phyloP scores from a whole-genome alignment of 176 grass and related monocot genomes.

The Oropetium thomaeum region DNA sequence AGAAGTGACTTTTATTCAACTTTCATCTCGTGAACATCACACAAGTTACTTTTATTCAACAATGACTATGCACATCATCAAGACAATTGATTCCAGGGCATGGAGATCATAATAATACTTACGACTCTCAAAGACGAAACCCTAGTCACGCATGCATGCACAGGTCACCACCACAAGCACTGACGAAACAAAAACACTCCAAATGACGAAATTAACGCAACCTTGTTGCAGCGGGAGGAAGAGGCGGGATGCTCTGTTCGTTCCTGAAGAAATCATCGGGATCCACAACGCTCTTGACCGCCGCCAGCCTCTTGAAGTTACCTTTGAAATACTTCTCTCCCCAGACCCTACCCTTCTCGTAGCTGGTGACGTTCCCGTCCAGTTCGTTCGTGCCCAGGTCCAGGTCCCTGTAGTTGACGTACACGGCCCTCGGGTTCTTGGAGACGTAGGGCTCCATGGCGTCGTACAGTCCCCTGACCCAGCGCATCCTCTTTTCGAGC shows the following conservation, averaged over 20 bases:
- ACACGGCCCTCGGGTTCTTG: conserved; percentile 51
- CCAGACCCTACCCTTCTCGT: conserved; percentile 37
- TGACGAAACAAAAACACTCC: too few species aligned
- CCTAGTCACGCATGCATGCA: too few species aligned
- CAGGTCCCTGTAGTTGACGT: conserved; percentile 61
- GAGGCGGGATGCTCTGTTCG: conserved; percentile 62
- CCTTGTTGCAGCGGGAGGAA: neutral
- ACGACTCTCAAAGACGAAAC: too few species aligned
- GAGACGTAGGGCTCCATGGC: conserved; percentile 37
- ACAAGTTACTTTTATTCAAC: too few species aligned
- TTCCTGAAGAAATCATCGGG: conserved; percentile 57
- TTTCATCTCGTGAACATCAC: too few species aligned
- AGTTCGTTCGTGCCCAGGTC: conserved; percentile 37
- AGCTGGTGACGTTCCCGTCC: conserved; percentile 8
- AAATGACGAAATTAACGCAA: too few species aligned
- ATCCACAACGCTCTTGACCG: conserved; percentile 50
- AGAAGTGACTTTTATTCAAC: too few species aligned
- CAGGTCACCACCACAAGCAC: too few species aligned
- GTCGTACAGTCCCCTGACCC: conserved; percentile 43
- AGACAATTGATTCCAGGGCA: too few species aligned
- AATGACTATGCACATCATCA: too few species aligned
- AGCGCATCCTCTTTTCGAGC: conserved; percentile 13
- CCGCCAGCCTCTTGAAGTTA: conserved; percentile 49
- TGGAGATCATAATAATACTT: too few species aligned
- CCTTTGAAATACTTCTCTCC: conserved; percentile 56